phyloP scores from a whole-genome alignment of 805 yeast genomes.

The Komagataella pseudopastoris region DNA sequence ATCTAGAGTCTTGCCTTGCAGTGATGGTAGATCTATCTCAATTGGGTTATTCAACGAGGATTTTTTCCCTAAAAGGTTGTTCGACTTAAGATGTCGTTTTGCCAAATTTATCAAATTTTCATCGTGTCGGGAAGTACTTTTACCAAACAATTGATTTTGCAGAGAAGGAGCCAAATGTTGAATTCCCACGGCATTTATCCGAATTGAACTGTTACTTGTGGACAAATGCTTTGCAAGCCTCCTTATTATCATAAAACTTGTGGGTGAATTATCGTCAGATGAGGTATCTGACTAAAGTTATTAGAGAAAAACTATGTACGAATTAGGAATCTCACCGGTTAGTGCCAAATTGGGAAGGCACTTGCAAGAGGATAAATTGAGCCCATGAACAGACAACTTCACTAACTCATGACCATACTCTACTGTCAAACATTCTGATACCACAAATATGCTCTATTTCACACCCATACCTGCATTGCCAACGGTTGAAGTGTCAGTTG shows the following conservation, averaged over 20 bases:
- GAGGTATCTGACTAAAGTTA: neutral
- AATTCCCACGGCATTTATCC: conserved; percentile 68
- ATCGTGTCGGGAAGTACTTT: conserved; percentile 13
- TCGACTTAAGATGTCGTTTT: conserved; percentile 39
- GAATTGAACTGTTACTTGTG: conserved; percentile 17
- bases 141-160: conserved; percentile 50
- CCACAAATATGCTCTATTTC: no score
- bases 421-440: no score
- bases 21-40: conserved; percentile 43
- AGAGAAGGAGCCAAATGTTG: conserved; percentile 55
- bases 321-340: neutral
- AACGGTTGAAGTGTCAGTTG: no score
- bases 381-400: neutral
- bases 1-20: conserved; percentile 64
- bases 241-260: neutral
- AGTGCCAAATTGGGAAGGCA: neutral
- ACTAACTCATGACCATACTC: no score
- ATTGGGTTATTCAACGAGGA: conserved; percentile 54
- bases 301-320: neutral
- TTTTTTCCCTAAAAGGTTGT: conserved; percentile 63
- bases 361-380: no score
- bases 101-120: conserved; percentile 36
- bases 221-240: neutral
- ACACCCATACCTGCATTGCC: no score
- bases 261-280: neutral